Evolutionary conservation across 2,329 filamentous ascomycete genomes (phyloP).

Genomic region (Trichoderma afroharzianum): DNA sequence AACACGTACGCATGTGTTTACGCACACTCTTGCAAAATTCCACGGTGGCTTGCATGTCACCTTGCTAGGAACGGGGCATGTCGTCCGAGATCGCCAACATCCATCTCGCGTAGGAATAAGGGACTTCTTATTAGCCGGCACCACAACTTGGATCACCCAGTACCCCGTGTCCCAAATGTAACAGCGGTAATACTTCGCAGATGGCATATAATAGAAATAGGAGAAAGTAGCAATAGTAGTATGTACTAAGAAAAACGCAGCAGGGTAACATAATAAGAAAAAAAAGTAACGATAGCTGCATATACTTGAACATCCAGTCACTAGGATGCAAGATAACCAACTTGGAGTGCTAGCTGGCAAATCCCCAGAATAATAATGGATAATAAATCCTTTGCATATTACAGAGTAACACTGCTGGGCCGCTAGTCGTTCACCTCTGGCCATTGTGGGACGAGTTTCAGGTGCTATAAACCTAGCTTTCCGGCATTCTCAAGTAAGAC

Average conservation of each 20-base stretch:
- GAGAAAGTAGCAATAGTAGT: not conserved
- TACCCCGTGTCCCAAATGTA: not conserved
- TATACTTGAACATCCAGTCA: not conserved
- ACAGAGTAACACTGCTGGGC: not conserved
- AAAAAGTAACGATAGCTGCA: not conserved
- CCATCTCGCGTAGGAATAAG: not conserved
- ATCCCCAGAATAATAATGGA: not conserved
- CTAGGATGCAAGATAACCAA: not conserved
- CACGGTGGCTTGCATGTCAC: constrained; percentile 1
- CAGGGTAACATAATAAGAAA: not conserved
- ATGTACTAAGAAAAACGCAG: not conserved
- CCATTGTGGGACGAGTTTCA: constrained; percentile 16
- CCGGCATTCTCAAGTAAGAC: not conserved
- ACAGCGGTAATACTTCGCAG: not conserved
- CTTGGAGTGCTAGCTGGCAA: not conserved
- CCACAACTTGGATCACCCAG: not conserved
- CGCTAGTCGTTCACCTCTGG: not conserved
- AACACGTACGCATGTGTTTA: not conserved
- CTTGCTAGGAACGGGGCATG: not conserved
- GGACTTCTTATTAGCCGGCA: not conserved
- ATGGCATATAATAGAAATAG: not conserved
- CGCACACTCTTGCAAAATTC: not conserved
- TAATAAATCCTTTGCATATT: not conserved
- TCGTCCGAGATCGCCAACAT: not conserved
- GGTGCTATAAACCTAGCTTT: not conserved